phyloP scores from a whole-genome alignment of 345 rosid genomes.

The Turnera subulata region DNA sequence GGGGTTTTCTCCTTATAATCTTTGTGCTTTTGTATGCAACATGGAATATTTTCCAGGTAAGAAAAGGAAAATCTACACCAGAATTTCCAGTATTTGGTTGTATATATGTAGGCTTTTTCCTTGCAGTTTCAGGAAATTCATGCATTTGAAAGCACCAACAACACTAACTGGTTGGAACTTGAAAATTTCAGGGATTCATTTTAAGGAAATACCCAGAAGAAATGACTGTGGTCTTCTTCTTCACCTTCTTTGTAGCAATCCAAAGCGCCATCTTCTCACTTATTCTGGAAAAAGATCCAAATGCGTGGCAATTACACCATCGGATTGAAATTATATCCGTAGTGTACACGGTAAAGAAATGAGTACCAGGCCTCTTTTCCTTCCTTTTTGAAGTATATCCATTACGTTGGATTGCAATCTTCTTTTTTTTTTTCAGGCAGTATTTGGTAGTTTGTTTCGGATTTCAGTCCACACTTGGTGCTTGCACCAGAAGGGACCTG shows the following conservation, averaged over 20 bases:
- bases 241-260: slow-evolving; percentile 20
- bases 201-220: slow-evolving; percentile 27
- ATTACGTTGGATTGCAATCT: too few relatives aligned
- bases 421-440: slow-evolving; percentile 18
- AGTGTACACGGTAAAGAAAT: slow-evolving; percentile 31
- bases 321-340: slow-evolving; percentile 29
- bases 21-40: slow-evolving; percentile 21
- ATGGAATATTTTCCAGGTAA: slow-evolving; percentile 41
- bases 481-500: slow-evolving; percentile 33
- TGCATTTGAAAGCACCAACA: too few relatives aligned
- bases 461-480: slow-evolving; percentile 39
- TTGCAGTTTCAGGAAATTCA: too few relatives aligned
- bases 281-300: slow-evolving; percentile 12
- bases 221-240: slow-evolving; percentile 32
- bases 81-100: not conserved
- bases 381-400: too few relatives aligned
- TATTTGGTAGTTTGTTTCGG: slow-evolving; percentile 34
- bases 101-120: too few relatives aligned
- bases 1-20: slow-evolving; percentile 35
- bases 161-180: too few relatives aligned
- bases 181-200: not conserved
- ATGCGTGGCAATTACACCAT: slow-evolving; percentile 33
- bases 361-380: not conserved
- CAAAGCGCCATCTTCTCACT: slow-evolving; percentile 17
- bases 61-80: not conserved